A percentile compares a stretch with the other conserved stretches of the same genome.
phyloP scores from a whole-genome alignment of 805 yeast species.

The Saccharomycopsis oosterbeekiorum region DNA sequence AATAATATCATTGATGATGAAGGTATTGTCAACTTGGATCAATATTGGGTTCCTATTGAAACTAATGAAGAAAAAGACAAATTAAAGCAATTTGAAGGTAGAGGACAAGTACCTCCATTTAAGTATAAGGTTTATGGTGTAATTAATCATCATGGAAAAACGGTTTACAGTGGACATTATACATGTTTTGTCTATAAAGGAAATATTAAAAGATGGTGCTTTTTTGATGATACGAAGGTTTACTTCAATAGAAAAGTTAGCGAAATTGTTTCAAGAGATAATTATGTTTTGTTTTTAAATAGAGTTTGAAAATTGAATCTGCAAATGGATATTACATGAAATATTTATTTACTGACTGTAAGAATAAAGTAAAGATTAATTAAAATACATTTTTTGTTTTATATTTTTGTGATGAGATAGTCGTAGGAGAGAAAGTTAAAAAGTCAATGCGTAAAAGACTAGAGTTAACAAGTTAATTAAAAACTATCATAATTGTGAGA shows the following conservation, averaged over 20 bases:
- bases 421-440: background rate
- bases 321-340: too few species aligned
- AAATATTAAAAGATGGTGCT: constrained; percentile 55
- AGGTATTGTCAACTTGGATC: constrained; percentile 39
- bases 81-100: constrained; percentile 42
- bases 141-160: constrained; percentile 68
- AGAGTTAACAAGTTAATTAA: too few species aligned
- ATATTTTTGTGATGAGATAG: too few species aligned
- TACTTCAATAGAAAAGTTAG: constrained; percentile 37
- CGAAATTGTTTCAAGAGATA: constrained; percentile 60
- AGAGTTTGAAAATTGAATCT: constrained; percentile 24
- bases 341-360: background rate
- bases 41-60: constrained; percentile 55
- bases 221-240: constrained; percentile 73
- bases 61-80: constrained; percentile 34
- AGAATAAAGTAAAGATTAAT: too few species aligned
- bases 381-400: too few species aligned
- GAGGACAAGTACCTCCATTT: constrained; percentile 79
- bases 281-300: constrained; percentile 74
- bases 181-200: constrained; percentile 71
- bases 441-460: background rate
- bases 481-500: background rate
- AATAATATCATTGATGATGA: background rate
- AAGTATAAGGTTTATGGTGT: constrained; percentile 69
- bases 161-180: constrained; percentile 79